These are phyloP conservation scores for Chaetothyriales sp. DNA, from an alignment of 2,329 filamentous ascomycete species.

Conservation along the genomic window DNA sequence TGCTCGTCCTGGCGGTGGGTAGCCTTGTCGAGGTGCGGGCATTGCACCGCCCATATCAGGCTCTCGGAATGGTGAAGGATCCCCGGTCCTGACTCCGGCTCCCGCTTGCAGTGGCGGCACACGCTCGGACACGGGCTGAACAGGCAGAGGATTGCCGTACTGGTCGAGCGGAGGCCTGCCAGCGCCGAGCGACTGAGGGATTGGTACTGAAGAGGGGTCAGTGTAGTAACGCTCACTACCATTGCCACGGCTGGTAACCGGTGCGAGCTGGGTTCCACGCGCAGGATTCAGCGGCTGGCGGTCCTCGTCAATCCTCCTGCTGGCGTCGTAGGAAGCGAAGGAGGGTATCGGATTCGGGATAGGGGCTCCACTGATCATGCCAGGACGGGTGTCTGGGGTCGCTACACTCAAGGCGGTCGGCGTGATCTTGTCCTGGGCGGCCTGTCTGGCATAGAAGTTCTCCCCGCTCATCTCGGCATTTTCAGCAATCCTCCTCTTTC, in stretches of 20 bases:
- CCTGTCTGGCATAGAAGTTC: slow-evolving; percentile 63
- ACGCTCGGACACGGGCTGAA: slow-evolving; percentile 18
- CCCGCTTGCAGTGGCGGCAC: slow-evolving; percentile 9
- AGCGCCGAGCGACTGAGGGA: neutral
- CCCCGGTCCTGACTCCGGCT: slow-evolving; percentile 7
- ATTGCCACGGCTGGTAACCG: slow-evolving; percentile 7
- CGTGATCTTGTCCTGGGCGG: slow-evolving; percentile 22
- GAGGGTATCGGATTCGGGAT: slow-evolving; percentile 35
- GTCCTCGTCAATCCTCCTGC: slow-evolving; percentile 10
- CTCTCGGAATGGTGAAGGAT: slow-evolving; percentile 1
- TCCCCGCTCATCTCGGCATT: slow-evolving; percentile 96
- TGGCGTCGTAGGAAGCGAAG: slow-evolving; percentile 29
- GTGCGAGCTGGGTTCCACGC: neutral
- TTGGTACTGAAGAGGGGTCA: slow-evolving; percentile 13
- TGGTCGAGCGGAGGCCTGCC: slow-evolving; percentile 22
- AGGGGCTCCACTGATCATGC: slow-evolving; percentile 42
- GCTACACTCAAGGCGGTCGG: slow-evolving; percentile 31
- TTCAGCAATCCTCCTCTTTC: slow-evolving; percentile 77
- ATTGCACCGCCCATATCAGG: slow-evolving; percentile 1
- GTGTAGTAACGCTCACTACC: slow-evolving; percentile 19
- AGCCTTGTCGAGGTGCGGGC: slow-evolving; percentile 24
- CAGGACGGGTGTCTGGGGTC: slow-evolving; percentile 40
- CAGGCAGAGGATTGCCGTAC: slow-evolving; percentile 26
- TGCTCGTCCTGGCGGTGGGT: slow-evolving; percentile 32
- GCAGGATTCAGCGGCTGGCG: slow-evolving; percentile 8